phyloP scores from a whole-genome alignment of 371 early-diverging fungal species.

The Mucor saturninus region DNA sequence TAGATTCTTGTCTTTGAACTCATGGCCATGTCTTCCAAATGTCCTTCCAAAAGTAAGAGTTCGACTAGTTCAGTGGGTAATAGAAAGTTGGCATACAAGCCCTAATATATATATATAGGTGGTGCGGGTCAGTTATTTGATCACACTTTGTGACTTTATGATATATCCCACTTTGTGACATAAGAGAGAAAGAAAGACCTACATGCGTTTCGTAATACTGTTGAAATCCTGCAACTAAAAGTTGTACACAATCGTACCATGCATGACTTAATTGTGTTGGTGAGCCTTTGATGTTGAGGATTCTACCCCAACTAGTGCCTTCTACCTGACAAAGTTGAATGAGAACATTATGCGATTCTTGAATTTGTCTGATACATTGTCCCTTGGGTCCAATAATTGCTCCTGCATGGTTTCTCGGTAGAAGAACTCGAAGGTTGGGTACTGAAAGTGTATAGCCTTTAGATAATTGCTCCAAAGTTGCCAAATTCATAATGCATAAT shows the following conservation, averaged over 20 bases:
- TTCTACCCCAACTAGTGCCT: neutral
- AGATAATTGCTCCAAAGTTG: neutral
- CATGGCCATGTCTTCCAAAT: neutral
- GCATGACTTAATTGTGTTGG: neutral
- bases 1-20: neutral
- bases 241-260: neutral
- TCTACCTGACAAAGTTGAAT: neutral
- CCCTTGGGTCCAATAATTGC: neutral
- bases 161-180: no score
- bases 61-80: conserved; percentile 4
- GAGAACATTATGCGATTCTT: neutral
- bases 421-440: neutral
- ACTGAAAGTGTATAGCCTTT: neutral
- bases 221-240: neutral
- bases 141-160: no score
- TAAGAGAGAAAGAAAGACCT: neutral
- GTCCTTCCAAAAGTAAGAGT: neutral
- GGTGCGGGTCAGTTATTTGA: no score
- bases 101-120: neutral
- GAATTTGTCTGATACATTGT: neutral
- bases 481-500: neutral
- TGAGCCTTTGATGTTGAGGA: neutral
- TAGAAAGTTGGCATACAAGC: conserved; percentile 4
- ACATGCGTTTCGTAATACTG: neutral
- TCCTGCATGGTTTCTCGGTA: neutral